phyloP scores from a whole-genome alignment of 176 grass and related monocot genomes.

The Carex parvula region DNA sequence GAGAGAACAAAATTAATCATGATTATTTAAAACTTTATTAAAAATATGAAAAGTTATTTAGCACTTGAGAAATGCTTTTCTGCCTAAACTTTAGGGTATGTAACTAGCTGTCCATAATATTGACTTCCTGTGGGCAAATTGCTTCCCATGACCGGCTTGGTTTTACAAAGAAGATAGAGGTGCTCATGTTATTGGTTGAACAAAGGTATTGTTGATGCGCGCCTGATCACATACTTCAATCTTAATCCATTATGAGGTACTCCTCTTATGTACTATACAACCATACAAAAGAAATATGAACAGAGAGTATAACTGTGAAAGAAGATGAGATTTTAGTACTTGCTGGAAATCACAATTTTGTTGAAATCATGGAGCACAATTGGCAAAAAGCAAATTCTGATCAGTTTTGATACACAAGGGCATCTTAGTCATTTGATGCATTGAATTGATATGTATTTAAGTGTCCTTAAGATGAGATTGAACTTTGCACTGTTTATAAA shows the following conservation, averaged over 20 bases:
- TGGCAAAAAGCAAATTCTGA: not conserved
- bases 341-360: not conserved
- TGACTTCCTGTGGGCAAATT: not conserved
- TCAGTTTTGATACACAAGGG: not conserved
- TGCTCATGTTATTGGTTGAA: conserved; percentile 76
- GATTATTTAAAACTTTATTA: not conserved
- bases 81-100: not conserved
- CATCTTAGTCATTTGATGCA: not conserved
- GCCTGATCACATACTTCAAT: conserved; percentile 83
- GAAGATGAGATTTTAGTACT: not conserved
- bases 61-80: not conserved
- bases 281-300: not conserved
- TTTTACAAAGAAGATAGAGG: conserved; percentile 89
- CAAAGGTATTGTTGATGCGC: conserved; percentile 69
- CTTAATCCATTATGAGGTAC: conserved; percentile 98
- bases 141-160: conserved; percentile 49
- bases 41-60: not conserved
- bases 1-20: not conserved
- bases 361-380: not conserved
- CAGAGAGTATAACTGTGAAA: not conserved
- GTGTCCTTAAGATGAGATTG: not conserved
- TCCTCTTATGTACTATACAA: not conserved
- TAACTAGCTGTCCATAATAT: not conserved
- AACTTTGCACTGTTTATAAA: not conserved
- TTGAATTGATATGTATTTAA: not conserved